Base-by-base conservation (phyloP, 2,329 filamentous ascomycete species). In the Fusarium sarcochroum region DNA sequence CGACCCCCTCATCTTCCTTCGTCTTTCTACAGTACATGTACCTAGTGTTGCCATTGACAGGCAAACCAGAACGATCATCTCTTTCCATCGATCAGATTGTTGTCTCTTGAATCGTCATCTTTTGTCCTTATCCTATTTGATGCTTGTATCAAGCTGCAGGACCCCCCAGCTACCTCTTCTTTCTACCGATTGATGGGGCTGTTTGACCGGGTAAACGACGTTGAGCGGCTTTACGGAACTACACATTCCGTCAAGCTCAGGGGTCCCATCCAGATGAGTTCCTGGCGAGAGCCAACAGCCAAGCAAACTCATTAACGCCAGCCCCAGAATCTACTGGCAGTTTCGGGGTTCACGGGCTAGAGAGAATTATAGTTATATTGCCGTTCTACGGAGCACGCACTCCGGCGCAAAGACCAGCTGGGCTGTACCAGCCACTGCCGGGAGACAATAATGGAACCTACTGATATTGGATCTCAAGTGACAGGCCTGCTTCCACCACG, bases 1-100 rank as follows among this genome's bases (percentile, higher is more conserved):
- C 65, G 70, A 41, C 27, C 51, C 54, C 55, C 49, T 64, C 58
- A 47, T 14, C 44, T 57, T 55, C 46, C 21, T 37, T 54, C 58
- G 21, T n/a, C 40, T 42, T 45, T 63, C 27, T 34, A 17, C 13
- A 30, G 10, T 13, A 30, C 27, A 30, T 30, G 10, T 45, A 52
- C 34, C 18, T 20, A 23, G 21, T 63, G 21, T 32, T 41, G 37
- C 18, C 25, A 23, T 56, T 46, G 13, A 23, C 30, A 30, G n/a
- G 18, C 14, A 40, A 11, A 40, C 13, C 23, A 40, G 21, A 7
- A 13, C 13, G 17, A 41, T 9, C n/a, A 18, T 17, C 15, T 41
- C 32, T 11, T 50, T 21, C 6, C 30, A 32, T 17, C 13, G 27
- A 30, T 30, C 35, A 38, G 10, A 8, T 18, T 18, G 9, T n/a